Conservation (phyloP, 78 protist genomes). For the Dictyostelium brefeldianum region DNA sequence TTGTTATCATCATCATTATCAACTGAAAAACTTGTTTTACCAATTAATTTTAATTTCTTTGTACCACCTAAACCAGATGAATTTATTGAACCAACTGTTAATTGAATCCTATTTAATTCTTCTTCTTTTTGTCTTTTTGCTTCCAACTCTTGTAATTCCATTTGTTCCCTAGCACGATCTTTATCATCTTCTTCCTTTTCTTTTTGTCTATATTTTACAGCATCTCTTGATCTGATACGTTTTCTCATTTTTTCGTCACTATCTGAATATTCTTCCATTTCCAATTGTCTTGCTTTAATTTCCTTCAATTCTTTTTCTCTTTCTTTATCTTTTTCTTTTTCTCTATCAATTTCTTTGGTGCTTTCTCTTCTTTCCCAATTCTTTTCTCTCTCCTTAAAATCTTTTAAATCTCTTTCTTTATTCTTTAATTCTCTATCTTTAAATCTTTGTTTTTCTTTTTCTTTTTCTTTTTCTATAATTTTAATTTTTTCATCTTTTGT, state of each 20-base stretch:
- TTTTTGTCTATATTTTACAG: constrained; percentile 8
- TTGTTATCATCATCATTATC: constrained; percentile 45
- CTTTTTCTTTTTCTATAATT: constrained; percentile 48
- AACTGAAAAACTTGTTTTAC: neutral
- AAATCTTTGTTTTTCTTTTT: constrained; percentile 51
- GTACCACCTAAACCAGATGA: neutral
- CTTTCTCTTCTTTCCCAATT: constrained; percentile 53
- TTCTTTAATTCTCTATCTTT: constrained; percentile 40
- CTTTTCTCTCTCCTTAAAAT: constrained; percentile 31
- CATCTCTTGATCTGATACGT: constrained; percentile 8
- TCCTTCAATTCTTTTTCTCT: constrained; percentile 36
- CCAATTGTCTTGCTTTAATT: neutral
- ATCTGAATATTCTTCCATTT: constrained; percentile 66
- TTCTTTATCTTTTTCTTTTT: constrained; percentile 50
- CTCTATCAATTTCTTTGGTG: constrained; percentile 35
- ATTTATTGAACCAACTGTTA: neutral
- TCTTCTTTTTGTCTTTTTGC: constrained; percentile 32
- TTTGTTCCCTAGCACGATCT: constrained; percentile 26
- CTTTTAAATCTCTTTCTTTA: constrained; percentile 35
- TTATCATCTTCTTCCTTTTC: constrained; percentile 48
- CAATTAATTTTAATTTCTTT: neutral
- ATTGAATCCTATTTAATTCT: constrained; percentile 43
- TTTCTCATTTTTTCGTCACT: constrained; percentile 43
- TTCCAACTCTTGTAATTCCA: neutral
- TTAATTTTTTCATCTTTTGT: constrained; percentile 58